Base-by-base conservation (phyloP, 2,329 filamentous ascomycete genomes). In the Cryoendolithus antarcticus region DNA sequence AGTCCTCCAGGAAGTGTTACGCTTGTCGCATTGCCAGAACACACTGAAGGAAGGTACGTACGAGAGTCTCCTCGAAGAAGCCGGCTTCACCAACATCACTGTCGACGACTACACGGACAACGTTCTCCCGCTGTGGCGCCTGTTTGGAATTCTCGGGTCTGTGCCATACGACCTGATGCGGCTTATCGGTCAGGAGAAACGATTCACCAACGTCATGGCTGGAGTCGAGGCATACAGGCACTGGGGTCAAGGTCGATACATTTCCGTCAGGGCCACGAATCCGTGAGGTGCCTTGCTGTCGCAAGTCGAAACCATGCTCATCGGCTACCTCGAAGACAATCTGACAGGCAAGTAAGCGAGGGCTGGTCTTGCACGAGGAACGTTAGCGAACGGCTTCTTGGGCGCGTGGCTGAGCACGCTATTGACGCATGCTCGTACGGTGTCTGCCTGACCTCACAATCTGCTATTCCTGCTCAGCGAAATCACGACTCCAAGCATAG, bases 141-240 rank as follows among this genome's bases (percentile, higher is more conserved):
- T 72, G 2, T 72, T 72, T 48, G 71, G 57, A 44, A 9, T 64
- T 2, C 40, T 72, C 6, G 66, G 61, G 2, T 59, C 63, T 19
- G 48, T 72, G 7, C 69, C 69, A 2, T 72, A 64, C 48, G 50
- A 64, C 11, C 49, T 73, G 30, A 53, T 72, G 37, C 51, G 48
- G 12, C 47, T 71, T 1, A 45, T 72, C 4, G 51, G 58, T 1
- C 53, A 72, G 6, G 60, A 74, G 44, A 45, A 54, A 4, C 59
- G 55, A 30, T 71, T 72, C 35, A 60, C 68, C 39, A 73, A 72
- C 46, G 66, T 62, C 0, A 57, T 68, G n/a, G 64, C 67, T 3
- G 66, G 62, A 5, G 60, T 62, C 9, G 13, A 60, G 38, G 47
- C 49, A 1, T 62, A 65, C 44, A 48, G 55, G 4, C 41, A 51